Percentiles rank a stretch among this genome's conserved stretches.
Evolutionary conservation across 129 eudicot species (phyloP).

Genomic region (Helichrysum umbraculigerum): DNA sequence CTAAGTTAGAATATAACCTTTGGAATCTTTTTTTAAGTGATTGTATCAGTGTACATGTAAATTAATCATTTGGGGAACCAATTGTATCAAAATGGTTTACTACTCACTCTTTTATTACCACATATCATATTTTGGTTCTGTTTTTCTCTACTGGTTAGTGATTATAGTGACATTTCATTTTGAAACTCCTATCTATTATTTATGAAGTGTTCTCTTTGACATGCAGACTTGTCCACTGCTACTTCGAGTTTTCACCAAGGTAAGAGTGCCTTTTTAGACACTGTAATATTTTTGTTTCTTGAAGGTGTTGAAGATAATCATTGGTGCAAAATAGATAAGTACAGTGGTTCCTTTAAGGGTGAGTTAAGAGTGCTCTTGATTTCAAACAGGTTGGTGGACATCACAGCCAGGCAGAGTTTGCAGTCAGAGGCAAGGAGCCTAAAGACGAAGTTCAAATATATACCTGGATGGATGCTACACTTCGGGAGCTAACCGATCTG

Average conservation of each 20-base stretch:
- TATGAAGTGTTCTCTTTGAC: conserved; percentile 23
- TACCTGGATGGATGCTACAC: conserved; percentile 98
- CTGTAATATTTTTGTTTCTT: background rate
- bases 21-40: background rate
- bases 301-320: background rate
- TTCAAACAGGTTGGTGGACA: conserved; percentile 69
- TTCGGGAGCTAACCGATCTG: conserved; percentile 93
- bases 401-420: conserved; percentile 72
- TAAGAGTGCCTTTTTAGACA: conserved; percentile 29
- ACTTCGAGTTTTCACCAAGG: conserved; percentile 96
- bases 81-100: background rate
- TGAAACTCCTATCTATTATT: conserved; percentile 15
- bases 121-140: background rate
- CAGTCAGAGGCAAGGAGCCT: conserved; percentile 92
- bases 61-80: background rate
- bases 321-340: background rate
- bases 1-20: no score
- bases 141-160: background rate
- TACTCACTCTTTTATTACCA: background rate
- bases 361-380: conserved; percentile 14
- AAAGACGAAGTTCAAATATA: conserved; percentile 94
- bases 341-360: background rate
- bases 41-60: background rate
- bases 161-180: conserved; percentile 15
- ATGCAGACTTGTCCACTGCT: conserved; percentile 89